Conservation (phyloP, 1,284 basidiomycete genomes). For the Sporisorium graminicola region DNA sequence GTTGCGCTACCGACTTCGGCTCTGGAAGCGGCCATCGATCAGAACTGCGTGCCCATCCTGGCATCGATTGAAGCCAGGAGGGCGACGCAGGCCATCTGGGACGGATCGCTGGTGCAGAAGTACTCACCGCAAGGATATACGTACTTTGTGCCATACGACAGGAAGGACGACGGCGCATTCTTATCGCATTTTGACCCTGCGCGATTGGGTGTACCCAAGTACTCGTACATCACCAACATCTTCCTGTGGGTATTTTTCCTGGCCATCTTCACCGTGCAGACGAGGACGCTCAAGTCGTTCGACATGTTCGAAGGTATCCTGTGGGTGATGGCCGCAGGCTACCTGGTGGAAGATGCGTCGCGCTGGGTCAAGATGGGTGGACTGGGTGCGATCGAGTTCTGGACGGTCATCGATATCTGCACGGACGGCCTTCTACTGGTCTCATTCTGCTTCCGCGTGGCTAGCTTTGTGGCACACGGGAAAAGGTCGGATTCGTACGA, state of each 20-base stretch:
- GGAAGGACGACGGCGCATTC: conserved; percentile 47
- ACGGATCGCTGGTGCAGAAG: conserved; percentile 50
- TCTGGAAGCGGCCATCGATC: conserved; percentile 61
- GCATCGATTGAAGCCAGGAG: conserved; percentile 49
- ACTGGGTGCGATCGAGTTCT: conserved; percentile 57
- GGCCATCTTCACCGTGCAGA: conserved; percentile 58
- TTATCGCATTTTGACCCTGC: conserved; percentile 55
- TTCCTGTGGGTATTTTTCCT: conserved; percentile 59
- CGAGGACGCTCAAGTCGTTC: conserved; percentile 46
- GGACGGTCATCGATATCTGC: conserved; percentile 58
- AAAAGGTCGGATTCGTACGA: conserved; percentile 39
- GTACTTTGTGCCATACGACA: conserved; percentile 56
- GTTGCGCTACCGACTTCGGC: conserved; percentile 48
- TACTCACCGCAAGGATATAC: conserved; percentile 47
- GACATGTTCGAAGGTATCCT: conserved; percentile 53
- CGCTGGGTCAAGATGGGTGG: conserved; percentile 63
- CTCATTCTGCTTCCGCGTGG: conserved; percentile 54
- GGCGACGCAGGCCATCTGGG: conserved; percentile 57
- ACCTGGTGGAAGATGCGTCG: conserved; percentile 55
- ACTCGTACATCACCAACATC: conserved; percentile 57
- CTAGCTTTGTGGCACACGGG: conserved; percentile 48
- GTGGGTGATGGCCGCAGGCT: conserved; percentile 60
- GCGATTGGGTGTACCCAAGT: conserved; percentile 55
- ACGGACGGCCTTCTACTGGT: conserved; percentile 53
- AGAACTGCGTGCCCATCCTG: conserved; percentile 49